Evolutionary conservation across 2,329 filamentous ascomycete genomes (phyloP), one percentile per base, ranked within the genome.

Genomic region (Penicillium sp.): DNA sequence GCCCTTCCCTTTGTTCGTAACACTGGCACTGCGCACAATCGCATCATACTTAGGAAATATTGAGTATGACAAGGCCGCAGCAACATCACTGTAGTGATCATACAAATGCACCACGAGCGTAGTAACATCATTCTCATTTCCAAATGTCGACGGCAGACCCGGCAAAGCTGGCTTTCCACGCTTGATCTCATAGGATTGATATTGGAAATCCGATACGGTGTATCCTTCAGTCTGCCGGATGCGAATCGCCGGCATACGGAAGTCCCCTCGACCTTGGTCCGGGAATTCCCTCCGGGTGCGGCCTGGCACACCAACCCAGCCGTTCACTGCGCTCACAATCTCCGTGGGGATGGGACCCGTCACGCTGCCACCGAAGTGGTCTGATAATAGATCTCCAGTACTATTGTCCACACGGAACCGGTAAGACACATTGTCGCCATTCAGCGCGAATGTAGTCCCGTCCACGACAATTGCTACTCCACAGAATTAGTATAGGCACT

Each of bases 211-310:
- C 6, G 80, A 82, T 14, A 88, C 79, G 0, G 83, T 85, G 56
- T 83, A 79, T 27, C 85, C 85, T 15, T 78, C 78, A 1, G 80
- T 73, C 62, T 88, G 84, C 51, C 78, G 77, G 61, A 88, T 84
- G 35, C 82, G 80, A 12, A 88, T 77, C 0, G 85, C 85, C 0
- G 85, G 85, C 2, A 81, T 72, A 3, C 86, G 79, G 59, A 86
- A 85, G 64, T 88, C 85, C 15, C 85, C 85, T 7, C 85, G 79
- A 1, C 85, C 85, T 4, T 85, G 73, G 56, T 88, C 85, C 1
- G 85, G 85, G 51, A 86, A 87, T 65, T 88, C 85, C 26, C 85
- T 80, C 15, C 82, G 79, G 15, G 79, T 67, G 41, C 82, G 83
- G 11, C 79, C 79, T 33, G 79, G 69, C 47, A 76, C 65, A 29